Evolutionary conservation across 2,329 filamentous ascomycete genomes (phyloP).

Genomic region (Hypoxylon sp.): DNA sequence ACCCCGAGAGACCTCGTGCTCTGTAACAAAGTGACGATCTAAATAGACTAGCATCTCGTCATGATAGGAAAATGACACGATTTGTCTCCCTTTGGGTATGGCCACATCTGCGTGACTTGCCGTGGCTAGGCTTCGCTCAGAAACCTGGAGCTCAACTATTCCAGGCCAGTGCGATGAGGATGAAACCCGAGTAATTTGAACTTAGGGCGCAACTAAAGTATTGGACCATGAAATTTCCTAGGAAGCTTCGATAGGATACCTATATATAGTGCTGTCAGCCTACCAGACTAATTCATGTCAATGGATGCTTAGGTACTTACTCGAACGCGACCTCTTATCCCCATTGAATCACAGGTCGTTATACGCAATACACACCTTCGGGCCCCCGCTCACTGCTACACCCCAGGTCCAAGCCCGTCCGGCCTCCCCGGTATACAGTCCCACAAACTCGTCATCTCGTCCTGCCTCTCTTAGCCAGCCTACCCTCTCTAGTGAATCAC

Average conservation of each 20-base stretch:
- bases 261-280: not conserved
- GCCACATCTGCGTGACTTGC: too few relatives aligned
- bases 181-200: too few relatives aligned
- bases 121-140: too few relatives aligned
- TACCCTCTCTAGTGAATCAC: conserved; percentile 33
- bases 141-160: too few relatives aligned
- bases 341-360: conserved; percentile 48
- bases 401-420: conserved; percentile 52
- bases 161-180: too few relatives aligned
- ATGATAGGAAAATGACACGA: too few relatives aligned
- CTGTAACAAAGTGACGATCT: not conserved
- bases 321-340: not conserved
- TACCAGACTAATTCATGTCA: not conserved
- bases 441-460: conserved; percentile 31
- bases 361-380: conserved; percentile 48
- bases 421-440: conserved; percentile 52
- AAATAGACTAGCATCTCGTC: not conserved
- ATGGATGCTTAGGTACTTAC: not conserved
- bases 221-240: too few relatives aligned
- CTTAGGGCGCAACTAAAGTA: too few relatives aligned
- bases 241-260: not conserved
- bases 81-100: too few relatives aligned
- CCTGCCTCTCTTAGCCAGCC: conserved; percentile 18
- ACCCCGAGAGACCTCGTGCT: not conserved
- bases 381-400: conserved; percentile 39